These are phyloP conservation scores for Sophora flavescens DNA, from an alignment of 306 rosid genomes.

Conservation along the genomic window DNA sequence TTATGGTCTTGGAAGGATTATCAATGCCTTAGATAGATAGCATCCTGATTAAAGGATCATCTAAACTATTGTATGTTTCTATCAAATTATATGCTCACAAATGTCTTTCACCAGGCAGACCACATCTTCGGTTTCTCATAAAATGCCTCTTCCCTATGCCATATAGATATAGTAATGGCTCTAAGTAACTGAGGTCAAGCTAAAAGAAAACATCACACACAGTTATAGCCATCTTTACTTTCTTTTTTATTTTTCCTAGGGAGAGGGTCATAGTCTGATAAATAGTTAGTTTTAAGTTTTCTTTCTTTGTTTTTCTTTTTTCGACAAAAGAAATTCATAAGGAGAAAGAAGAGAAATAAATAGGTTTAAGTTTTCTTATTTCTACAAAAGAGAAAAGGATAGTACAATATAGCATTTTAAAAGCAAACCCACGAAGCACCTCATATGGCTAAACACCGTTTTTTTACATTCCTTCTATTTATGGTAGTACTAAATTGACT, in stretches of 20 bases:
- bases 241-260: constrained; percentile 10
- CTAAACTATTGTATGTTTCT: constrained; percentile 5
- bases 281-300: constrained; percentile 26
- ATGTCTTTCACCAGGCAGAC: constrained; percentile 12
- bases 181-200: too few species aligned
- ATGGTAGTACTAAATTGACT: too few species aligned
- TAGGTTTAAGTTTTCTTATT: constrained; percentile 8
- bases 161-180: too few species aligned
- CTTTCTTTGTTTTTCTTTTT: neutral
- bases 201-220: too few species aligned
- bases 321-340: constrained; percentile 9
- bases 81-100: constrained; percentile 4
- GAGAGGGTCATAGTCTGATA: constrained; percentile 14
- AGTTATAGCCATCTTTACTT: too few species aligned
- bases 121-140: too few species aligned
- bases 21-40: constrained; percentile 26
- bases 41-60: constrained; percentile 22
- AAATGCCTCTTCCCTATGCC: too few species aligned
- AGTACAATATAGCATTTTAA: neutral
- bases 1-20: constrained; percentile 1
- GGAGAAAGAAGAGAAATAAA: neutral
- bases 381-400: constrained; percentile 19
- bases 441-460: constrained; percentile 11
- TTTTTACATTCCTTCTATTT: too few species aligned
- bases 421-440: constrained; percentile 24